A percentile compares a stretch with the other conserved stretches of the same genome.
These are phyloP conservation scores for Ustilago nuda DNA, from an alignment of 1,284 basidiomycete genomes.

Conservation along the genomic window DNA sequence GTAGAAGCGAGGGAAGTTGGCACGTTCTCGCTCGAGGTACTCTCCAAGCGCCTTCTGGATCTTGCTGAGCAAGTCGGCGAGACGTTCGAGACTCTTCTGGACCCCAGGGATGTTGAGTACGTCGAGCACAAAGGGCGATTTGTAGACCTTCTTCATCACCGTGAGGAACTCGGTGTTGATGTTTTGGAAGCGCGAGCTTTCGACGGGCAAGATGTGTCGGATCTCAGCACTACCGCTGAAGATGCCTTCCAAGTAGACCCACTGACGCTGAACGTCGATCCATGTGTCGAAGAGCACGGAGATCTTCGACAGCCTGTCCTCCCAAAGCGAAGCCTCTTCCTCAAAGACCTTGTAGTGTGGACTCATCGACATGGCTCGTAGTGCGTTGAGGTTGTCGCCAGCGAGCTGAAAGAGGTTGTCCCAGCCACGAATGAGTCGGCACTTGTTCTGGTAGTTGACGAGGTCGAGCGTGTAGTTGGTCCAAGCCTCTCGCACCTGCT, in stretches of 20 bases:
- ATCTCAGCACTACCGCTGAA: constrained; percentile 95
- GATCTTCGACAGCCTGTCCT: constrained; percentile 68
- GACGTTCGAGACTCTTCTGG: constrained; percentile 95
- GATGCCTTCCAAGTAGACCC: constrained; percentile 99
- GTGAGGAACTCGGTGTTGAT: constrained; percentile 98
- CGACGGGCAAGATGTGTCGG: constrained; percentile 90
- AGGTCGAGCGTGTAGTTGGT: constrained; percentile 94
- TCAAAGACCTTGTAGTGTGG: constrained; percentile 69
- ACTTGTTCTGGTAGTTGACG: constrained; percentile 99
- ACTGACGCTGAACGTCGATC: constrained; percentile 99
- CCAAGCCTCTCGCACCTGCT: constrained; percentile 90
- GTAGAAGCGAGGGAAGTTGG: constrained; percentile 94
- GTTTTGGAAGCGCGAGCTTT: constrained; percentile 95
- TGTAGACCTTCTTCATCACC: constrained; percentile 99
- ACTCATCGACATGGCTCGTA: constrained; percentile 82
- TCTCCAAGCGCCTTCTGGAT: constrained; percentile 99
- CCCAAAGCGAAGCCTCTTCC: constrained; percentile 71
- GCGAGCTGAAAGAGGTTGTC: constrained; percentile 79
- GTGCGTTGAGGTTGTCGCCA: constrained; percentile 83
- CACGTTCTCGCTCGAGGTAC: constrained; percentile 96
- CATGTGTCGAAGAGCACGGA: constrained; percentile 94
- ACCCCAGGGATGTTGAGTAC: constrained; percentile 96
- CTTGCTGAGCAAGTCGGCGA: constrained; percentile 94
- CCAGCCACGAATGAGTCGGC: constrained; percentile 89
- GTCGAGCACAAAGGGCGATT: constrained; percentile 96